Conservation (phyloP, 1,284 basidiomycete species). For the Cryptococcus sp. region DNA sequence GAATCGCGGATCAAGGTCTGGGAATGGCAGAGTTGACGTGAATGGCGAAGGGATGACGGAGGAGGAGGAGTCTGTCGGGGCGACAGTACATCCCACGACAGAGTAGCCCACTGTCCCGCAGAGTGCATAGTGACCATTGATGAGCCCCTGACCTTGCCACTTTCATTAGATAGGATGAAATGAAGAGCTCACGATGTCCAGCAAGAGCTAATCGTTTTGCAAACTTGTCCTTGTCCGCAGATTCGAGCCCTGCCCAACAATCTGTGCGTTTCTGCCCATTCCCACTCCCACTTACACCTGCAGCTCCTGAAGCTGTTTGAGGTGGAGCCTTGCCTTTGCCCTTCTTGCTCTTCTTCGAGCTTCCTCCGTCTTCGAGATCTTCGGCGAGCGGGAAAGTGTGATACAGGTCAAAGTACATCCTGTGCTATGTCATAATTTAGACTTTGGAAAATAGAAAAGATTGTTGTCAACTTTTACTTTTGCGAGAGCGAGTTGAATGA, state of each 20-base stretch:
- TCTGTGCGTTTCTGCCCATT: conserved; percentile 6
- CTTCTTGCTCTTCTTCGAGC: conserved; percentile 39
- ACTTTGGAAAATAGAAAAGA: no score
- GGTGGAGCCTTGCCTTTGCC: conserved; percentile 40
- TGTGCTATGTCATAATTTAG: not conserved
- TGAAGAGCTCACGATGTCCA: conserved; percentile 43
- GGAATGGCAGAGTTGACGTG: conserved; percentile 34
- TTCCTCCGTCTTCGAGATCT: conserved; percentile 1
- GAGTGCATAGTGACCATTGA: not conserved
- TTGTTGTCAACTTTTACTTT: no score
- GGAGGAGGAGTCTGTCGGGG: conserved; percentile 29
- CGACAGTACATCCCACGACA: conserved; percentile 44
- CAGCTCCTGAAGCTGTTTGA: not conserved
- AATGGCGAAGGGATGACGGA: conserved; percentile 42
- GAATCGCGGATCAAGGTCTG: conserved; percentile 44
- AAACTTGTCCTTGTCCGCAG: conserved; percentile 37
- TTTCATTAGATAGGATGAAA: no score
- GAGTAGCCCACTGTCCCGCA: conserved; percentile 46
- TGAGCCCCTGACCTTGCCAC: no score
- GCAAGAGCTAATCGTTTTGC: conserved; percentile 34
- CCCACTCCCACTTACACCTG: no score
- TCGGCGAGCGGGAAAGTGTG: conserved; percentile 43
- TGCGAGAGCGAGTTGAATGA: no score
- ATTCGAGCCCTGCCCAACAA: conserved; percentile 45
- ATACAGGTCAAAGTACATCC: conserved; percentile 52